phyloP scores from a whole-genome alignment of 768 basidiomycete genomes.

The Tulasnella sp. region DNA sequence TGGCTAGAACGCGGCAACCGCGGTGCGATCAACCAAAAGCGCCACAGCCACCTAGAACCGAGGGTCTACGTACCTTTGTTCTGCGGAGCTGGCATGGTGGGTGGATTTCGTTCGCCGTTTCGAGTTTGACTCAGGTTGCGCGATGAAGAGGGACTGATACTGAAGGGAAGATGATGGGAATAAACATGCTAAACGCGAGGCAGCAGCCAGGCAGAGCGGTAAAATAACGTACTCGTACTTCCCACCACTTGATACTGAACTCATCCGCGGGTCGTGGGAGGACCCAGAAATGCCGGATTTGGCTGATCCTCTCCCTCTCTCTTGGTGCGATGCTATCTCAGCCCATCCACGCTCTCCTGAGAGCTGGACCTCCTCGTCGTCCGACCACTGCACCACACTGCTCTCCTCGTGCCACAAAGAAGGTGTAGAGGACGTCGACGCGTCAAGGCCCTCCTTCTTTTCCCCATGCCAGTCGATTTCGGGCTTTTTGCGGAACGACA shows the following conservation, averaged over 20 bases:
- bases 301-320: neutral
- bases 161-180: neutral
- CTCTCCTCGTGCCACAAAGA: neutral
- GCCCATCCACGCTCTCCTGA: neutral
- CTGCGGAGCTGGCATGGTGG: too few relatives aligned
- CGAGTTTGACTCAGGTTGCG: too few relatives aligned
- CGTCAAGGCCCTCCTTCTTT: neutral
- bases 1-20: too few relatives aligned
- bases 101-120: too few relatives aligned
- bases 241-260: neutral
- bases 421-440: neutral
- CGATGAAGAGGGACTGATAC: neutral
- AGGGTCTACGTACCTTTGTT: too few relatives aligned
- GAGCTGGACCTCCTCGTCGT: neutral
- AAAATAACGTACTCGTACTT: neutral
- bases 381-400: neutral
- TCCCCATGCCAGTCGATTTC: neutral
- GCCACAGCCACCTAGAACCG: too few relatives aligned
- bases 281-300: neutral
- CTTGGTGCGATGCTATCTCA: neutral
- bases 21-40: too few relatives aligned
- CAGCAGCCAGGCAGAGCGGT: too few relatives aligned
- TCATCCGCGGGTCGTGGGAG: neutral
- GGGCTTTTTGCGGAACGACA: neutral
- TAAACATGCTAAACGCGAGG: neutral